Evolutionary conservation across 306 rosid genomes (phyloP).

Genomic region (Lathyrus sativus): DNA sequence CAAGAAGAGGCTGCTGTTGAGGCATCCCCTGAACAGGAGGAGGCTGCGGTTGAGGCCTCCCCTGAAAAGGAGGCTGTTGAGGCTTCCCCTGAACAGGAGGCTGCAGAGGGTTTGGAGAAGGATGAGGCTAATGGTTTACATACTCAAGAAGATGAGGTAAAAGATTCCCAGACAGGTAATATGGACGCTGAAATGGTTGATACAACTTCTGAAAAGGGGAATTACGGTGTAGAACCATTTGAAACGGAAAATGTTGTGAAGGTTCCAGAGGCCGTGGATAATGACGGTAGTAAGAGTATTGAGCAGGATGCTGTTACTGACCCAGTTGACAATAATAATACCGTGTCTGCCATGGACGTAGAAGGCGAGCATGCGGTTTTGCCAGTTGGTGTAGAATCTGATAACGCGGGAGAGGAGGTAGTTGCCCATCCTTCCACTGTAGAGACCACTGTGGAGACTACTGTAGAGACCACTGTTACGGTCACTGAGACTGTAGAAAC

Average conservation of each 20-base stretch:
- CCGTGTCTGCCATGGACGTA: constrained; percentile 39
- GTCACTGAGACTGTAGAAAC: constrained; percentile 51
- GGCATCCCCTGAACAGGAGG: neutral
- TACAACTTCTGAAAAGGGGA: constrained; percentile 30
- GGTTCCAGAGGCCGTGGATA: constrained; percentile 34
- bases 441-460: constrained; percentile 44
- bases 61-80: too few species aligned
- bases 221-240: constrained; percentile 22
- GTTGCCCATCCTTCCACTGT: constrained; percentile 37
- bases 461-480: constrained; percentile 39
- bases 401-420: constrained; percentile 43
- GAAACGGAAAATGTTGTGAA: constrained; percentile 33
- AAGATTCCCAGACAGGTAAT: constrained; percentile 30
- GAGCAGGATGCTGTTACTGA: constrained; percentile 33
- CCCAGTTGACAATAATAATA: constrained; percentile 45
- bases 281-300: constrained; percentile 36
- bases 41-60: neutral
- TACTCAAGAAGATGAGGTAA: constrained; percentile 35
- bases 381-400: constrained; percentile 43
- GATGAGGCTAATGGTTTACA: constrained; percentile 45
- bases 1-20: constrained; percentile 25
- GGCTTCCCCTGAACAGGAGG: constrained; percentile 7
- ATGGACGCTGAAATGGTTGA: constrained; percentile 32
- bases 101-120: constrained; percentile 36
- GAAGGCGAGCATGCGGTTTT: constrained; percentile 45